phyloP scores from a whole-genome alignment of 2,329 filamentous ascomycete species.

The Zasmidium cellare region DNA sequence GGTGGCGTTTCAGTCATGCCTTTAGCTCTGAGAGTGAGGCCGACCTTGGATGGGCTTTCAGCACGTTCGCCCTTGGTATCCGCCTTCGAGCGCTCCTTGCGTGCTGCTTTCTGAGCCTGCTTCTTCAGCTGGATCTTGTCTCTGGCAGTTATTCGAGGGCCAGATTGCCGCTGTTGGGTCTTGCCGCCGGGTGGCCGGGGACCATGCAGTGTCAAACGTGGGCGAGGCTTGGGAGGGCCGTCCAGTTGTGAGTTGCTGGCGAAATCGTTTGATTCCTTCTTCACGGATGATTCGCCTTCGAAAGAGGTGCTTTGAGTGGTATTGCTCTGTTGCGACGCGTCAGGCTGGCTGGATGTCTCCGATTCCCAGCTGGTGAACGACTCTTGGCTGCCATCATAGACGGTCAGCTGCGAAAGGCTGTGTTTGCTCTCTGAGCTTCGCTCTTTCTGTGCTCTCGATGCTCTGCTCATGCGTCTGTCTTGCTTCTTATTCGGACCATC shows the following conservation, averaged over 20 bases:
- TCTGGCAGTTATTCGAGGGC: conserved; percentile 37
- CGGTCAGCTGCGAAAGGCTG: conserved; percentile 32
- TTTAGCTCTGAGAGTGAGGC: conserved; percentile 33
- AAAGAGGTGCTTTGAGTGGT: conserved; percentile 6
- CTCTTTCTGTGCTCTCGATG: conserved; percentile 38
- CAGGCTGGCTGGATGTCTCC: conserved; percentile 32
- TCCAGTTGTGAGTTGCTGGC: conserved; percentile 13
- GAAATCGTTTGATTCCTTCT: conserved; percentile 21
- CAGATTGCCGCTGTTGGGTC: conserved; percentile 35
- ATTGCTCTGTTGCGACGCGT: conserved; percentile 27
- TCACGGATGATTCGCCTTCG: not conserved
- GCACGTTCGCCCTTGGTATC: conserved; percentile 15
- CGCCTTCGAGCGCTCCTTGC: conserved; percentile 39
- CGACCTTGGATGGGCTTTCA: conserved; percentile 25
- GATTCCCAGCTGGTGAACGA: conserved; percentile 35
- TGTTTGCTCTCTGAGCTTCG: conserved; percentile 30
- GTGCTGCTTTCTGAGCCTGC: conserved; percentile 43
- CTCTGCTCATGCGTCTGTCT: conserved; percentile 46
- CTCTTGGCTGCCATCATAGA: conserved; percentile 36
- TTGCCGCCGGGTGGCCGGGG: conserved; percentile 35
- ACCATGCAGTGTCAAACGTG: conserved; percentile 37
- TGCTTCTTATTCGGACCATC: conserved; percentile 56
- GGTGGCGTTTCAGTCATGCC: conserved; percentile 36
- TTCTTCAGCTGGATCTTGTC: conserved; percentile 43
- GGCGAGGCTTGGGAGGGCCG: conserved; percentile 21